These are phyloP conservation scores for Volvariella volvacea DNA, from an alignment of 1,284 basidiomycete genomes.

Conservation along the genomic window DNA sequence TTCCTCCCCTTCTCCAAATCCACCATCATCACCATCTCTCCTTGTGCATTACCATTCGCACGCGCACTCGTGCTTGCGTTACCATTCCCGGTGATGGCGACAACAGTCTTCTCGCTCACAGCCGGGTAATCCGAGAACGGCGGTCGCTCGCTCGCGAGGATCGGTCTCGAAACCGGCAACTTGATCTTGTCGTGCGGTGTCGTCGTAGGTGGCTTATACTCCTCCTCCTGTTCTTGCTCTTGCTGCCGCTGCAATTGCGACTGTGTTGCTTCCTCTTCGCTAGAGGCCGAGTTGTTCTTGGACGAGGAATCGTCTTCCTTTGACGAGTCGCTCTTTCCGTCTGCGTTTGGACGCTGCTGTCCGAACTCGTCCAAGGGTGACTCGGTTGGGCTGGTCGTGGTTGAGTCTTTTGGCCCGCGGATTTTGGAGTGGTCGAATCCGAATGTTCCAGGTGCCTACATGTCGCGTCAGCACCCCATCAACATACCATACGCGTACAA, in stretches of 20 bases:
- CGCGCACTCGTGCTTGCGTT: conserved; percentile 2
- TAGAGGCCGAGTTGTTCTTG: too few species aligned
- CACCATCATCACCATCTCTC: conserved; percentile 8
- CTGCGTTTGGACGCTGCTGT: conserved; percentile 4
- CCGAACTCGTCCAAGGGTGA: conserved; percentile 10
- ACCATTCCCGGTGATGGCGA: conserved; percentile 16
- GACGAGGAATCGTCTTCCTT: too few species aligned
- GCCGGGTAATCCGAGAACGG: conserved; percentile 53
- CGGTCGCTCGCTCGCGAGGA: conserved; percentile 13
- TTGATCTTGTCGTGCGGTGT: conserved; percentile 23
- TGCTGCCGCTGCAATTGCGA: too few species aligned
- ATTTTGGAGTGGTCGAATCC: conserved; percentile 65
- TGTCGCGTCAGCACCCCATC: too few species aligned
- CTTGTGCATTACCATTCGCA: background rate
- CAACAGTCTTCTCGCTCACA: conserved; percentile 14
- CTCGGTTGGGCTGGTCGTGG: conserved; percentile 26
- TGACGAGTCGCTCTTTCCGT: conserved; percentile 9
- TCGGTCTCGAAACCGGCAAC: conserved; percentile 14
- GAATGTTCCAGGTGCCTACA: conserved; percentile 76
- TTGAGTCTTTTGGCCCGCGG: conserved; percentile 40
- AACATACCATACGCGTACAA: too few species aligned
- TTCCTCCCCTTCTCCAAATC: conserved; percentile 10
- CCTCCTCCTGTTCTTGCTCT: conserved; percentile 10
- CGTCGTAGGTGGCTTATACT: conserved; percentile 8
- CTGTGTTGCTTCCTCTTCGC: conserved; percentile 14